Evolutionary conservation across 805 yeast genomes (phyloP).

Genomic region (Saccharomycopsis sp.): DNA sequence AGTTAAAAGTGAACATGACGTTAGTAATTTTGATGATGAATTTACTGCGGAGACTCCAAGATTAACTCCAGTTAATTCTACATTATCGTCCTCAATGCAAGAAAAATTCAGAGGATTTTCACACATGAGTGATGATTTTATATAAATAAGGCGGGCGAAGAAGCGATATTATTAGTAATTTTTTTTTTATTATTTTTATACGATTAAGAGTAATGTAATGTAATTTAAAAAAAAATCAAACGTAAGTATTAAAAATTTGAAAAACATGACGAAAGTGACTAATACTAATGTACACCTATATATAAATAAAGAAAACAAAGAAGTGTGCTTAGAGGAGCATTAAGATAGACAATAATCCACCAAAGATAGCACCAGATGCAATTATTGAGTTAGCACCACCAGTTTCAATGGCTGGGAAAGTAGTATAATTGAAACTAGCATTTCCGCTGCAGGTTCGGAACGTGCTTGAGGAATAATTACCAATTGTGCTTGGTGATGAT

Average conservation of each 20-base stretch:
- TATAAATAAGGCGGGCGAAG: too few species aligned
- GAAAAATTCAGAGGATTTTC: constrained; percentile 97
- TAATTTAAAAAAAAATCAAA: too few species aligned
- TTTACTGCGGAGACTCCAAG: constrained; percentile 93
- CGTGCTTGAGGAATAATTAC: background rate
- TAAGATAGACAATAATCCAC: background rate
- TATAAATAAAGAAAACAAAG: background rate
- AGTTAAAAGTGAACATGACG: constrained; percentile 80
- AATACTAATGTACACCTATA: too few species aligned
- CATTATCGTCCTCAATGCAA: constrained; percentile 79
- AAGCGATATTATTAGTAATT: too few species aligned
- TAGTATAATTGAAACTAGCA: background rate
- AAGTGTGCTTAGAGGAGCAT: background rate
- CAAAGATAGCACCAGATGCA: background rate
- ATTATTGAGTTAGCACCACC: background rate
- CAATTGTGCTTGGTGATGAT: background rate
- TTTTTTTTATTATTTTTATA: too few species aligned
- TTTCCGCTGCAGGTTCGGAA: background rate
- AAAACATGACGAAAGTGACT: too few species aligned
- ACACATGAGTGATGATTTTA: constrained; percentile 57
- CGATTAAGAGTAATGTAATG: too few species aligned
- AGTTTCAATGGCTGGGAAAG: background rate
- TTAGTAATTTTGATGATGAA: constrained; percentile 88
- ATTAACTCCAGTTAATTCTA: constrained; percentile 88
- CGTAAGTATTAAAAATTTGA: too few species aligned